Evolutionary conservation across 1,284 basidiomycete genomes (phyloP).

Genomic region (Apiotrichum siamense): DNA sequence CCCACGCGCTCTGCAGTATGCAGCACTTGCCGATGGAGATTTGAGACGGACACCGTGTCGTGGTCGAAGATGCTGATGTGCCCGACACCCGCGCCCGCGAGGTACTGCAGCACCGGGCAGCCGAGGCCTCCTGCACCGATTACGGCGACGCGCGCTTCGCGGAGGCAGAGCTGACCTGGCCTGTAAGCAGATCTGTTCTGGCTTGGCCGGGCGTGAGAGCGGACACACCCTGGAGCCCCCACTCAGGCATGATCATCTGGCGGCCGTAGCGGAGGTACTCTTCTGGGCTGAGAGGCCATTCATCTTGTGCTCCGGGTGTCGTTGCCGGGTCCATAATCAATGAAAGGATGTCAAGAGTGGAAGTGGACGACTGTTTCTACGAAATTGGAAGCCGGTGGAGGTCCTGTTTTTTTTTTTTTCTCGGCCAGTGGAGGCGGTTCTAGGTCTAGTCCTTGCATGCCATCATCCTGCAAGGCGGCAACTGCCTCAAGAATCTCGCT

Average conservation of each 20-base stretch:
- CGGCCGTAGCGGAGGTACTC: slow-evolving; percentile 91
- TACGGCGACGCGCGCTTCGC: slow-evolving; percentile 69
- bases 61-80: slow-evolving; percentile 80
- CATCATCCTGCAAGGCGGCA: too few species aligned
- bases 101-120: slow-evolving; percentile 90
- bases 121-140: slow-evolving; percentile 95
- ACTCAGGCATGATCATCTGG: slow-evolving; percentile 90
- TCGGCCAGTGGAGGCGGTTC: too few species aligned
- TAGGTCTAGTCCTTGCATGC: too few species aligned
- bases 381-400: too few species aligned
- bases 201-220: too few species aligned
- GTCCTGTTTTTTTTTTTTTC: too few species aligned
- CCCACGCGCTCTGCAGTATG: slow-evolving; percentile 78
- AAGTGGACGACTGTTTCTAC: too few species aligned
- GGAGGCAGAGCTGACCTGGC: slow-evolving; percentile 76
- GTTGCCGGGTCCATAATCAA: too few species aligned
- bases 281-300: slow-evolving; percentile 25
- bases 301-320: too few species aligned
- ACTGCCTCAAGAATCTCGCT: too few species aligned
- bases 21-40: slow-evolving; percentile 88
- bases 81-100: slow-evolving; percentile 81
- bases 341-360: too few species aligned
- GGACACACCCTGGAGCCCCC: slow-evolving; percentile 68
- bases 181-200: too few species aligned
- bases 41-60: slow-evolving; percentile 83